Percentiles rank a stretch among this genome's conserved stretches.
These are phyloP conservation scores for Alternaria brassicicola DNA, from an alignment of 2,329 filamentous ascomycete species.

Conservation along the genomic window DNA sequence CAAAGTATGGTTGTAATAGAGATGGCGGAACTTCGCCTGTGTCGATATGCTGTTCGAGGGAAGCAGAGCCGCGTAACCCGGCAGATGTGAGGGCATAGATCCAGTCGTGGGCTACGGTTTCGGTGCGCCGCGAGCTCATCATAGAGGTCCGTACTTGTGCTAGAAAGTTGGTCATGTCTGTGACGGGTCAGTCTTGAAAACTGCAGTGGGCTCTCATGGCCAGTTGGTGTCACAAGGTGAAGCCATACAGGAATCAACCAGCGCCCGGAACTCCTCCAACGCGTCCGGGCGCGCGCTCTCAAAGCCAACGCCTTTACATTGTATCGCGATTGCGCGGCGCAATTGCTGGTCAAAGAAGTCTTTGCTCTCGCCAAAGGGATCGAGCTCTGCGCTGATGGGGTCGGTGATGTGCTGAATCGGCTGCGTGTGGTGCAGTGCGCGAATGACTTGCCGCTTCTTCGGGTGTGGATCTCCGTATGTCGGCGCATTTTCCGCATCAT, in stretches of 20 bases:
- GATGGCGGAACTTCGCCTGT: slow-evolving; percentile 45
- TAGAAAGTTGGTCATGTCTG: slow-evolving; percentile 62
- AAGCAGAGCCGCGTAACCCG: slow-evolving; percentile 48
- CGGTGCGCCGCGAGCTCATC: slow-evolving; percentile 60
- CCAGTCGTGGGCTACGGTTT: slow-evolving; percentile 65
- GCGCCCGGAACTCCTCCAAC: slow-evolving; percentile 61
- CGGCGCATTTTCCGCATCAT: slow-evolving; percentile 27
- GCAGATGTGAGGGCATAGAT: slow-evolving; percentile 56
- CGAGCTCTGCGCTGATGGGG: slow-evolving; percentile 43
- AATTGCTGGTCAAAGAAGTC: slow-evolving; percentile 61
- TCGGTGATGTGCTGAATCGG: slow-evolving; percentile 41
- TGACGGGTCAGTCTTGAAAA: slow-evolving; percentile 23
- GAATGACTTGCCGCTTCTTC: slow-evolving; percentile 47
- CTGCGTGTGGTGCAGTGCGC: slow-evolving; percentile 44
- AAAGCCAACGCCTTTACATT: slow-evolving; percentile 60
- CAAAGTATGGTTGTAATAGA: slow-evolving; percentile 50
- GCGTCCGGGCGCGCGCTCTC: slow-evolving; percentile 61
- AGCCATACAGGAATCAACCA: slow-evolving; percentile 64
- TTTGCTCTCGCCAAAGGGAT: slow-evolving; percentile 52
- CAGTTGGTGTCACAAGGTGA: slow-evolving; percentile 25
- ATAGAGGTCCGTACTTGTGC: slow-evolving; percentile 63
- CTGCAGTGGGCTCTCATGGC: slow-evolving; percentile 2
- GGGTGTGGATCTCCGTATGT: slow-evolving; percentile 31
- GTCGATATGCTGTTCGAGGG: slow-evolving; percentile 51
- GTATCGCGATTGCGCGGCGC: slow-evolving; percentile 60